Evolutionary conservation across 2,329 filamentous ascomycete genomes (phyloP).

Genomic region (Calcarisporium arbuscula): DNA sequence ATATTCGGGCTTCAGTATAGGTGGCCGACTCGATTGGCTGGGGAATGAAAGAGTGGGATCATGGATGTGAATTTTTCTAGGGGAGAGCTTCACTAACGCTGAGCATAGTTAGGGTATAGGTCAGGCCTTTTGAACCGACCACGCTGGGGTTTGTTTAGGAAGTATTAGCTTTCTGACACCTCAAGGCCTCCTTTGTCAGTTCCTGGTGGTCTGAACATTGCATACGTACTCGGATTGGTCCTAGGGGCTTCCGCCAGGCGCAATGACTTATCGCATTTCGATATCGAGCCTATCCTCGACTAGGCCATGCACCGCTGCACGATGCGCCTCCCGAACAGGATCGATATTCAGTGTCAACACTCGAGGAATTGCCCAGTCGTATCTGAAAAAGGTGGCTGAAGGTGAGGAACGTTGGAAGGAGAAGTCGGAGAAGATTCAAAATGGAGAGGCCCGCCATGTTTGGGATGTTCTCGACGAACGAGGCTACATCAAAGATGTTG

Average conservation of each 20-base stretch:
- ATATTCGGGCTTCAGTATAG: no score
- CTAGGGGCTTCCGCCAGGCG: conserved; percentile 17
- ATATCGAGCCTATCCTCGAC: conserved; percentile 18
- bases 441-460: conserved; percentile 45
- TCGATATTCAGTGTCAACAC: no score
- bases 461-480: conserved; percentile 64
- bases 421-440: conserved; percentile 39
- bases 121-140: no score
- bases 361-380: conserved; percentile 34
- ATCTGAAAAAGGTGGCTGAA: conserved; percentile 34
- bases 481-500: conserved; percentile 67
- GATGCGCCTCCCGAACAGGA: conserved; percentile 17
- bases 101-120: no score
- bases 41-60: no score
- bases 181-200: no score
- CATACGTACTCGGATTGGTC: conserved; percentile 45
- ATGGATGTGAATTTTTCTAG: no score
- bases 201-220: no score
- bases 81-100: no score
- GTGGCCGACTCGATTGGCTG: no score
- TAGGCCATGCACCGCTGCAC: conserved; percentile 16
- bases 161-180: no score
- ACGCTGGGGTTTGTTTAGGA: no score
- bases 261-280: conserved; percentile 21
- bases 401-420: conserved; percentile 42